Evolutionary conservation across 768 basidiomycete species (phyloP).

Genomic region (Kockovaella imperatae): DNA sequence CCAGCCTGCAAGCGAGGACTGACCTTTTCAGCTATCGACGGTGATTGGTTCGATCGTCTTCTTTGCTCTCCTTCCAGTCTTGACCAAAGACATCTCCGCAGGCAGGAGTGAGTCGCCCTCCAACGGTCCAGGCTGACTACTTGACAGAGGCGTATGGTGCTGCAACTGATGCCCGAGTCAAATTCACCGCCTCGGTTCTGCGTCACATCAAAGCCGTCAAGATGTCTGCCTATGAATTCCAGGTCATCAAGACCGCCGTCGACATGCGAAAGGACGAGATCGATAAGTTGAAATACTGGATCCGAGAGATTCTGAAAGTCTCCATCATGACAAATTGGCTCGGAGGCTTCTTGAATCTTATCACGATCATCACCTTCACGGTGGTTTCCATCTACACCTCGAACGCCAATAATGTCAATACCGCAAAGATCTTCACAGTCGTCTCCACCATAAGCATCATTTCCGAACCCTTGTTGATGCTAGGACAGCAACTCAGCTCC

Average conservation of each 20-base stretch:
- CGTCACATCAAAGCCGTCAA: conserved; percentile 20
- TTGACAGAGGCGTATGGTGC: conserved; percentile 4
- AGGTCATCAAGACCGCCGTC: neutral
- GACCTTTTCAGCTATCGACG: conserved; percentile 4
- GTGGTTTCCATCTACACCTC: conserved; percentile 4
- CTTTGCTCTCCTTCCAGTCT: conserved; percentile 5
- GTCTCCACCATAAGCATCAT: conserved; percentile 13
- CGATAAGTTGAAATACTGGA: neutral
- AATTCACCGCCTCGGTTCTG: conserved; percentile 15
- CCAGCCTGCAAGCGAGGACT: neutral
- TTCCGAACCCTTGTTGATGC: conserved; percentile 14
- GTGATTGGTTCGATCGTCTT: conserved; percentile 11
- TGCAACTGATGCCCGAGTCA: conserved; percentile 13
- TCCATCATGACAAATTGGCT: conserved; percentile 10
- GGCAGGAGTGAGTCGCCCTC: conserved; percentile 1
- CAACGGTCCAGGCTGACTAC: neutral
- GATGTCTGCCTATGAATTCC: conserved; percentile 14
- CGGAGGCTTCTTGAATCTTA: conserved; percentile 5
- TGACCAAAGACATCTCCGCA: conserved; percentile 1
- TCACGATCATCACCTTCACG: conserved; percentile 13
- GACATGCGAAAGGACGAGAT: conserved; percentile 7
- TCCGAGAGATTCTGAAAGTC: conserved; percentile 8
- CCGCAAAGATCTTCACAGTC: conserved; percentile 15
- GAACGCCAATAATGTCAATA: conserved; percentile 1
- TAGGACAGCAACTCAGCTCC: conserved; percentile 7